These are phyloP conservation scores for Scedosporium dehoogii DNA, from an alignment of 2,329 filamentous ascomycete genomes.

Conservation along the genomic window DNA sequence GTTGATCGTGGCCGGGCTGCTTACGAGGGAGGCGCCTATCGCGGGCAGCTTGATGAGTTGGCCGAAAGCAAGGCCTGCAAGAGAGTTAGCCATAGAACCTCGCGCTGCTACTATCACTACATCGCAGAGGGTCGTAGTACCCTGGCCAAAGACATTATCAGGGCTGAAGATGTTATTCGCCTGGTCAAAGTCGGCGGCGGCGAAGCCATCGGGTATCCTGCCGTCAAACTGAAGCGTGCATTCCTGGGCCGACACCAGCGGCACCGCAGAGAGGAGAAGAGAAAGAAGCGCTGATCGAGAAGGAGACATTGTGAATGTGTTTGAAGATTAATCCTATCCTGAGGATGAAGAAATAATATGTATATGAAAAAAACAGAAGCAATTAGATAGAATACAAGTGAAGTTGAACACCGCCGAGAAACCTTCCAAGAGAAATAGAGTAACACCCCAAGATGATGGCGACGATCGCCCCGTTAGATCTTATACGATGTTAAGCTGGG, in stretches of 20 bases:
- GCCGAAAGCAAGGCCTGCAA: constrained; percentile 36
- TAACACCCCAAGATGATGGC: background rate
- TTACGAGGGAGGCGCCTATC: constrained; percentile 27
- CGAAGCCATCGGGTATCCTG: constrained; percentile 28
- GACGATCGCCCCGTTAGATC: background rate
- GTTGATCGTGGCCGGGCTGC: constrained; percentile 10
- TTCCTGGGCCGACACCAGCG: constrained; percentile 8
- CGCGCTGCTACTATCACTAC: too few species aligned
- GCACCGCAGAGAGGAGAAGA: constrained; percentile 4
- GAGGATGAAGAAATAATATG: constrained; percentile 5
- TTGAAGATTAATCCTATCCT: constrained; percentile 14
- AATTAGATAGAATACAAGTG: constrained; percentile 2
- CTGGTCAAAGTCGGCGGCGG: constrained; percentile 29
- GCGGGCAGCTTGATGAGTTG: constrained; percentile 38
- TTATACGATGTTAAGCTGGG: background rate
- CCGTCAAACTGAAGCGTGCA: constrained; percentile 28
- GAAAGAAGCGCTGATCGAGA: constrained; percentile 13
- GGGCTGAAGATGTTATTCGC: constrained; percentile 38
- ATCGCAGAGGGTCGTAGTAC: constrained; percentile 12
- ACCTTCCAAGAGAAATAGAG: background rate
- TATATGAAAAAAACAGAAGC: background rate
- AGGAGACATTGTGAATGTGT: constrained; percentile 16
- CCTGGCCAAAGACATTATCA: constrained; percentile 39
- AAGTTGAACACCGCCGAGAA: background rate
- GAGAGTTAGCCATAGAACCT: background rate